Evolutionary conservation across 257 asterid species (phyloP), one percentile per base, ranked within the genome.

Genomic region (Misopates orontium): DNA sequence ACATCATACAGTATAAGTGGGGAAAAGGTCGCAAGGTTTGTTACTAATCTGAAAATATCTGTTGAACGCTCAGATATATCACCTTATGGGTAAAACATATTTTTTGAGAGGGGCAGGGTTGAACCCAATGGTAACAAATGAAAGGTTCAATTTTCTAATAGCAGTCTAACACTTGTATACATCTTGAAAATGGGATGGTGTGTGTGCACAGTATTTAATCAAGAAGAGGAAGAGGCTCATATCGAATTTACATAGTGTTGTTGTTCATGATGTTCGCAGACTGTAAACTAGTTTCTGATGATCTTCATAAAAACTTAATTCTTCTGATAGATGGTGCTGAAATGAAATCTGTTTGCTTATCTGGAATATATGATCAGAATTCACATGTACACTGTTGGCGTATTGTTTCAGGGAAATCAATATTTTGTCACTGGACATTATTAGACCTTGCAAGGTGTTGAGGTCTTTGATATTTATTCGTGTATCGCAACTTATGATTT

Each of bases 21-120:
- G 72, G 98, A 90, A 74, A 84, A 82, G 55, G 82, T 81, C 49
- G 94, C 91, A 72, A 90, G 99, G 97, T 91, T 76, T 49, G 89
- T 55, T 22, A 44, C 69, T 61, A 50, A 66, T 60, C 56, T 12
- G 10, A 24, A 22, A 47, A 10, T 47, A 47, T 47, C 17, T 47
- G 52, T 17, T 13, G 8, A 13, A 47, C 17, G 13, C 52, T 13
- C 18, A 17, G 13, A 10, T 10, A 47, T 47, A 4, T 47, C 18
- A 0, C 36, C 36, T 7, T 28, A 28, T 7, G 36, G 36, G 36
- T 28, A 28, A 28, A 28, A 28, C 7, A 7, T 3, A 28, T 28
- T 28, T 28, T 28, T 3, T 2, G 42, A 8, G 11, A 6, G 36
- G 36, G 42, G 42, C 10, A 8, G 42, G 42, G 11, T 9, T 36